These are phyloP conservation scores for Circinella umbellata DNA, from an alignment of 371 early-diverging fungal genomes.

Conservation along the genomic window DNA sequence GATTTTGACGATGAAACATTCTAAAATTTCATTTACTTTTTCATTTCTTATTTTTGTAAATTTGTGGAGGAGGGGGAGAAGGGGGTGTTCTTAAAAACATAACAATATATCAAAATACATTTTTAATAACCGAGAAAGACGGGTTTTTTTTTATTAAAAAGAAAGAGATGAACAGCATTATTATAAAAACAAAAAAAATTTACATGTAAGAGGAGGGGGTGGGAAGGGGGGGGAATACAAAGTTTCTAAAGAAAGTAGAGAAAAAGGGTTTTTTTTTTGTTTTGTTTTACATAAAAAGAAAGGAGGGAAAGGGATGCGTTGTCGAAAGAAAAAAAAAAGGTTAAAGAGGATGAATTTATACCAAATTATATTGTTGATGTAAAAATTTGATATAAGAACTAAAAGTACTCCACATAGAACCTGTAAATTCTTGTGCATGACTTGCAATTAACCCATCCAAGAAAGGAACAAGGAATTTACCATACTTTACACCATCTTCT, in stretches of 20 bases:
- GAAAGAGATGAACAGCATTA: not conserved
- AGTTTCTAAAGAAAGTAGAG: not conserved
- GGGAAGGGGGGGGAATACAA: too few species aligned
- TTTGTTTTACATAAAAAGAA: too few species aligned
- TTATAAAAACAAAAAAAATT: too few species aligned
- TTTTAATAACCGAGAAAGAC: too few species aligned
- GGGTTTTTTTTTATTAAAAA: not conserved
- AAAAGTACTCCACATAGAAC: slow-evolving; percentile 41
- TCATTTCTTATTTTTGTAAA: not conserved
- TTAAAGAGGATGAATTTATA: not conserved
- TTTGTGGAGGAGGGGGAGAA: too few species aligned
- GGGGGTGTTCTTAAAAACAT: too few species aligned
- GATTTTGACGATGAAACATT: slow-evolving; percentile 53
- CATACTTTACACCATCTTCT: slow-evolving; percentile 35
- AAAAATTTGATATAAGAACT: slow-evolving; percentile 33
- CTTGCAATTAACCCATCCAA: slow-evolving; percentile 51
- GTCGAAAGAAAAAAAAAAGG: too few species aligned
- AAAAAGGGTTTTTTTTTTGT: not conserved
- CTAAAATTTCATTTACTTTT: slow-evolving; percentile 17
- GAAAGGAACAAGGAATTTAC: slow-evolving; percentile 46
- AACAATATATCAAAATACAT: too few species aligned
- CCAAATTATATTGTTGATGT: slow-evolving; percentile 15
- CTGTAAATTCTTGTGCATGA: slow-evolving; percentile 38
- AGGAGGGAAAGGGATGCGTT: not conserved
- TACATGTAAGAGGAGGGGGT: too few species aligned